Conservation (phyloP, 176 grass and related monocot genomes). For the Cymbopogon citratus region DNA sequence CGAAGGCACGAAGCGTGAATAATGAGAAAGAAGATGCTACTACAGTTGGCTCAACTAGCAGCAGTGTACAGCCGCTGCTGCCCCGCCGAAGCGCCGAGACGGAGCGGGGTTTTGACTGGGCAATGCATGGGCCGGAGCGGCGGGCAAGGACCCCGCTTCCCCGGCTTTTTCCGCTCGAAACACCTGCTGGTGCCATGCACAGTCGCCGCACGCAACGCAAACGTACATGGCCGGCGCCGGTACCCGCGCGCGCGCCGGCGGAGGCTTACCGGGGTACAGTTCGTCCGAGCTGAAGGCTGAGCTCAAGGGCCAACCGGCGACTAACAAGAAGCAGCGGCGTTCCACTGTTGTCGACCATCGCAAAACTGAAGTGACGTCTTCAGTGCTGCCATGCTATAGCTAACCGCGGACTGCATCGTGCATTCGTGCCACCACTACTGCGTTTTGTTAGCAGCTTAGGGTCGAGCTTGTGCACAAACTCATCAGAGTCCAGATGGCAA, state of each 20-base stretch:
- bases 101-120: not conserved
- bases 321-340: not conserved
- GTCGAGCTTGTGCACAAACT: no score
- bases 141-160: not conserved
- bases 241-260: not conserved
- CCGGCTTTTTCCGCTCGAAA: not conserved
- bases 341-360: not conserved
- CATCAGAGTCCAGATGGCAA: no score
- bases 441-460: not conserved
- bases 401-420: no score
- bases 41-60: not conserved
- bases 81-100: not conserved
- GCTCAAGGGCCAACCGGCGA: no score
- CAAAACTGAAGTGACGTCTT: not conserved
- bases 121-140: not conserved
- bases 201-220: not conserved
- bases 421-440: no score
- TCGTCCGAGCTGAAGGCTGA: not conserved
- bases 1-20: not conserved
- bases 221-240: no score
- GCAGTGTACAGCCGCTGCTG: not conserved
- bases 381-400: no score
- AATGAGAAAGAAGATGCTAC: not conserved
- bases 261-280: conserved; percentile 1
- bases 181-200: not conserved